Percentiles rank a stretch among this genome's conserved stretches.
Evolutionary conservation across 768 basidiomycete genomes (phyloP).

Genomic region (Boletus rufocinnamomeus): DNA sequence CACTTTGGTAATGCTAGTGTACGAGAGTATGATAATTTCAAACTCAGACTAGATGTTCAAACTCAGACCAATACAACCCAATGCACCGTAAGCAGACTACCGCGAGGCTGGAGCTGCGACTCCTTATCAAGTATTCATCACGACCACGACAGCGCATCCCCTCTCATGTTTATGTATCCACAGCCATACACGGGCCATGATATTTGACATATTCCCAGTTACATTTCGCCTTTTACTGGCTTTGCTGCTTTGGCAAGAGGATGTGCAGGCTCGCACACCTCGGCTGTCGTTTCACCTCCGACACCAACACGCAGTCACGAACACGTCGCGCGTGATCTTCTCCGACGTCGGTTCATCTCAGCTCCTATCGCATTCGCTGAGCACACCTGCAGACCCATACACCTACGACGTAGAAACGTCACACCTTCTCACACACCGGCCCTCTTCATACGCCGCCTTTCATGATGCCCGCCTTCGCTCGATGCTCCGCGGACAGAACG

Average conservation of each 20-base stretch:
- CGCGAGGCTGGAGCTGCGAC: too few relatives aligned
- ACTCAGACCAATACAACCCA: too few relatives aligned
- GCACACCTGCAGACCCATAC: constrained; percentile 29
- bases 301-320: constrained; percentile 60
- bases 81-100: too few relatives aligned
- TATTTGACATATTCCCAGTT: constrained; percentile 37
- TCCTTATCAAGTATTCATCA: neutral
- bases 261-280: constrained; percentile 34
- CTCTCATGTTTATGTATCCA: neutral
- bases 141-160: neutral
- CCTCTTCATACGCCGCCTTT: constrained; percentile 43
- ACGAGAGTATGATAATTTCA: too few relatives aligned
- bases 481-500: constrained; percentile 41
- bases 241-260: constrained; percentile 41
- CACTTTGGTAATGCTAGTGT: too few relatives aligned
- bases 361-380: constrained; percentile 28
- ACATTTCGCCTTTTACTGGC: constrained; percentile 45
- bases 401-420: constrained; percentile 46
- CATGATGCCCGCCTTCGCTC: constrained; percentile 39
- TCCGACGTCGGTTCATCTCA: constrained; percentile 47
- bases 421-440: constrained; percentile 44
- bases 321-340: constrained; percentile 59
- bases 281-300: constrained; percentile 62
- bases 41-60: too few relatives aligned
- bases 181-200: constrained; percentile 11